phyloP scores from a whole-genome alignment of 805 yeast species.

The Wickerhamiella cacticola region DNA sequence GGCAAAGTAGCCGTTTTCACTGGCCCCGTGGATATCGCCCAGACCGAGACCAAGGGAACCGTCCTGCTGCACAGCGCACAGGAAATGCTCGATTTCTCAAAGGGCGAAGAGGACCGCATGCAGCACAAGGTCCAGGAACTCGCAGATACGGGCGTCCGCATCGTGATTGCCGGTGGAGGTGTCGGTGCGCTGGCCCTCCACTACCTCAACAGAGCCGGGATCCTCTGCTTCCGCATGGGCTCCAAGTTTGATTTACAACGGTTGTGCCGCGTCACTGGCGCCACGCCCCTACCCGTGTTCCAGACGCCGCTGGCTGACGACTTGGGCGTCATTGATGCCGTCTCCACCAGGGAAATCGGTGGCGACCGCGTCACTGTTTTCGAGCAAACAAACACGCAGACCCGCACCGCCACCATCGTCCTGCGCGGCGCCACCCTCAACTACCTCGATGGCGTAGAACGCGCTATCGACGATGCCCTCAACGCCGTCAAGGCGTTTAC shows the following conservation, averaged over 20 bases:
- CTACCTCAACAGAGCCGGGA: conserved; percentile 74
- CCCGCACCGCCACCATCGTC: conserved; percentile 85
- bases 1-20: conserved; percentile 80
- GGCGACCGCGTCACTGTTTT: conserved; percentile 94
- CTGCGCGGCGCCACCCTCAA: conserved; percentile 95
- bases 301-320: conserved; percentile 96
- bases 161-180: conserved; percentile 87
- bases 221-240: conserved; percentile 78
- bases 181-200: conserved; percentile 90
- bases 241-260: conserved; percentile 91
- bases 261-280: conserved; percentile 91
- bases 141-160: conserved; percentile 66
- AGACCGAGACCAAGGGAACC: conserved; percentile 97
- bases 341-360: conserved; percentile 89
- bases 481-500: conserved; percentile 80
- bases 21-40: conserved; percentile 86
- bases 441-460: conserved; percentile 83
- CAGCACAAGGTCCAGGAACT: conserved; percentile 76
- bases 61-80: conserved; percentile 90
- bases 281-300: conserved; percentile 84
- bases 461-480: conserved; percentile 96
- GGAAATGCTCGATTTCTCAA: conserved; percentile 91
- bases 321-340: conserved; percentile 74
- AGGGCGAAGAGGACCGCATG: conserved; percentile 91
- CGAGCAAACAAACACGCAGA: conserved; percentile 52